These are phyloP conservation scores for Lipomyces kockii DNA, from an alignment of 805 yeast species.

Conservation along the genomic window DNA sequence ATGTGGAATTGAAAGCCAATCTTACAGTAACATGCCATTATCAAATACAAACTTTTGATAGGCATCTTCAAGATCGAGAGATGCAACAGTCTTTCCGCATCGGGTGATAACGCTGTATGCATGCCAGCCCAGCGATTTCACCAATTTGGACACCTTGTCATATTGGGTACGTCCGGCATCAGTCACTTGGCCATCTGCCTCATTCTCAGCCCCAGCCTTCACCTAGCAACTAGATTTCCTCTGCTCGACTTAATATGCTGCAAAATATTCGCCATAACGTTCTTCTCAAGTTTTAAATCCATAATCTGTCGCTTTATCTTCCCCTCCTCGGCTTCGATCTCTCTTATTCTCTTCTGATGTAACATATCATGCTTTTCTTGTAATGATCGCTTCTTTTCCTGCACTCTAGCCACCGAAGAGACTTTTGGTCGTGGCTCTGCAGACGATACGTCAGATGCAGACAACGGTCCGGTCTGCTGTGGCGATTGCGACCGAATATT, in stretches of 20 bases:
- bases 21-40: no score
- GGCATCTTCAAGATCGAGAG: not conserved
- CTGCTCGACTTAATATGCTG: slow-evolving; percentile 19
- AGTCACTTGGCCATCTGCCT: not conserved
- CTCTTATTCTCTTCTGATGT: slow-evolving; percentile 8
- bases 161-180: not conserved
- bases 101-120: not conserved
- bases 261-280: slow-evolving; percentile 28
- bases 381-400: slow-evolving; percentile 20
- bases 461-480: not conserved
- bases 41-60: no score
- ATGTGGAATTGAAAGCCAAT: no score
- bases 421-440: not conserved
- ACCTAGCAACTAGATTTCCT: not conserved
- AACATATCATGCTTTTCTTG: slow-evolving; percentile 15
- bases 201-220: not conserved
- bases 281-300: slow-evolving; percentile 24
- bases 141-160: not conserved
- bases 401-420: slow-evolving; percentile 6
- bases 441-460: not conserved
- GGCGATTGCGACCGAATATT: slow-evolving; percentile 1
- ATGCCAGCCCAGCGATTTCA: not conserved
- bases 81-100: not conserved
- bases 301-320: slow-evolving; percentile 20
- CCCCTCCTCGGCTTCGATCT: slow-evolving; percentile 25